Conservation (phyloP, 352 stramenopile species). For the Globisporangium apiculatum region DNA sequence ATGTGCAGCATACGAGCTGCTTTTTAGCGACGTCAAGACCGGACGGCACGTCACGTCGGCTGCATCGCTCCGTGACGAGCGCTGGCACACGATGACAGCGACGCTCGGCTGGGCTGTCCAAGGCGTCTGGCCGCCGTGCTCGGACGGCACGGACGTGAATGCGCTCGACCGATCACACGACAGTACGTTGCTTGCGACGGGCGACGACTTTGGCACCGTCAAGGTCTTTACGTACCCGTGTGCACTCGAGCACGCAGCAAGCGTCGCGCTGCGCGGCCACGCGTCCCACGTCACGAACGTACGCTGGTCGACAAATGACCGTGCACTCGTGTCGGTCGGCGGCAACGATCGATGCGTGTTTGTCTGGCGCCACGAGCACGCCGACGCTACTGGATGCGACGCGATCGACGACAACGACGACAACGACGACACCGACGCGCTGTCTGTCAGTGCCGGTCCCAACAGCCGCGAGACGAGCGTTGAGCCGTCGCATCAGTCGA, state of each 20-base stretch:
- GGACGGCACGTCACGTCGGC: slow-evolving; percentile 69
- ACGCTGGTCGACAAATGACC: slow-evolving; percentile 51
- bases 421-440: background rate
- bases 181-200: slow-evolving; percentile 54
- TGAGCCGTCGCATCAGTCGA: background rate
- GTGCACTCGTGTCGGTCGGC: slow-evolving; percentile 57
- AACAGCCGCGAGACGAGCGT: background rate
- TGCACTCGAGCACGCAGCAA: slow-evolving; percentile 47
- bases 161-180: slow-evolving; percentile 60
- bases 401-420: slow-evolving; percentile 2
- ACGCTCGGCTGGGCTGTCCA: slow-evolving; percentile 88
- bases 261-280: slow-evolving; percentile 61
- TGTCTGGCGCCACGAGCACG: slow-evolving; percentile 54
- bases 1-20: slow-evolving; percentile 83
- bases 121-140: slow-evolving; percentile 78
- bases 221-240: slow-evolving; percentile 88
- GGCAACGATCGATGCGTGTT: slow-evolving; percentile 78
- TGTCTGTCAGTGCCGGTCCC: background rate
- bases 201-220: slow-evolving; percentile 79
- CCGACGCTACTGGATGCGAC: background rate
- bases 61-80: slow-evolving; percentile 75
- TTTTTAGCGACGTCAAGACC: slow-evolving; percentile 82
- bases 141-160: slow-evolving; percentile 81
- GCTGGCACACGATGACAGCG: slow-evolving; percentile 88
- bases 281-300: slow-evolving; percentile 80